phyloP scores from a whole-genome alignment of 2,329 filamentous ascomycete genomes.

The Immersiporthe knoxdaviesiana region DNA sequence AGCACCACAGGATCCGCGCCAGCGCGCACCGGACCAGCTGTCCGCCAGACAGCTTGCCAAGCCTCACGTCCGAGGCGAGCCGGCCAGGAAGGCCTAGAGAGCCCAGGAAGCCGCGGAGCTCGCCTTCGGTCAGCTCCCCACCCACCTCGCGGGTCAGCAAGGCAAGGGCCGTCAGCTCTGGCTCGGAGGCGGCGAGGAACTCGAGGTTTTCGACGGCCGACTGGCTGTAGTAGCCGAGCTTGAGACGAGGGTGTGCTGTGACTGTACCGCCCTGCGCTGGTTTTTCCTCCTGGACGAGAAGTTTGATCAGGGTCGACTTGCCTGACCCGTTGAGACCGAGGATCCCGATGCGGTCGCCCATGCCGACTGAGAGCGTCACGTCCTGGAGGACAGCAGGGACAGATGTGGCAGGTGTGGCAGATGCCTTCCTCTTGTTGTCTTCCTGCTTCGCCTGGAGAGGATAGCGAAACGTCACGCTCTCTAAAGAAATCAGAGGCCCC shows the following conservation, averaged over 20 bases:
- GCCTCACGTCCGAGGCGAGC: constrained; percentile 71
- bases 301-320: constrained; percentile 76
- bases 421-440: no score
- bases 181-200: constrained; percentile 50
- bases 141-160: constrained; percentile 62
- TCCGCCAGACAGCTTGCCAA: constrained; percentile 76
- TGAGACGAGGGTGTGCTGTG: constrained; percentile 68
- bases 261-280: constrained; percentile 67
- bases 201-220: constrained; percentile 74
- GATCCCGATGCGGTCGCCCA: constrained; percentile 75
- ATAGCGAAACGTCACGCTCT: constrained; percentile 71
- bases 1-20: constrained; percentile 68
- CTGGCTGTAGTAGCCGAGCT: constrained; percentile 78
- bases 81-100: constrained; percentile 72
- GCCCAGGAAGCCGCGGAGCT: constrained; percentile 67
- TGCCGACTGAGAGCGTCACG: constrained; percentile 69
- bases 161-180: constrained; percentile 64
- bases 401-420: constrained; percentile 36
- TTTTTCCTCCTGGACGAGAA: constrained; percentile 64
- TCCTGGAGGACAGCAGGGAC: constrained; percentile 59
- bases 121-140: constrained; percentile 64
- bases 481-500: constrained; percentile 72
- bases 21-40: constrained; percentile 71
- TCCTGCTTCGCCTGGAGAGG: constrained; percentile 32
- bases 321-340: constrained; percentile 80